Base-by-base conservation (phyloP, 768 basidiomycete genomes). In the Hypsizygus marmoreus region DNA sequence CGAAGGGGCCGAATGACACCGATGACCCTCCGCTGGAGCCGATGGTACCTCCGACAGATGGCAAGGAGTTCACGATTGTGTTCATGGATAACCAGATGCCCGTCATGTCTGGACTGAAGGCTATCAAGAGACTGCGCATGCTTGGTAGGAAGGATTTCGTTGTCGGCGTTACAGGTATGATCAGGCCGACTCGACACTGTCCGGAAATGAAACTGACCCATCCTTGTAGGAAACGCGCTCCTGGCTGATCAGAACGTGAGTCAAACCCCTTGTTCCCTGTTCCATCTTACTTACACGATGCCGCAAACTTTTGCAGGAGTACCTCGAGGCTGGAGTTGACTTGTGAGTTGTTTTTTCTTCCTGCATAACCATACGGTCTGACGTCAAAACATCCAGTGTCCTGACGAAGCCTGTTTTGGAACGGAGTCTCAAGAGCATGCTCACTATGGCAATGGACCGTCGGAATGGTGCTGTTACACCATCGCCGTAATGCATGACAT, bases 361-460 rank as follows among this genome's bases (percentile, higher is more conserved):
- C n/a, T 12, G 16, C 2, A 1, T 14, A 4, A n/a, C 19, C 28
- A 49, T 13, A 25, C n/a, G 31, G 31, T 53, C 40, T 7, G 11
- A 12, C 11, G n/a, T 40, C 26, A 31, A 24, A 10, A n/a, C n/a
- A n/a, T n/a, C n/a, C 33, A 82, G 81, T 34, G 75, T 84, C 13
- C 59, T 84, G 43, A 83, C 79, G 38, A 84, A 84, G 57, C 82
- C 83, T 0, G 82, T 84, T 2, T 70, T 79, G 7, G 81, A 83
- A 65, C 68, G 50, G 13, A 63, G 60, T 44, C 43, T 67, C 14
- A 54, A 49, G 33, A 45, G 36, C n/a, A 67, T 67, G 64, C 45
- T 67, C 6, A 35, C 44, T 36, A 49, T 63, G 5, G 64, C 63
- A 6, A 45, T 55, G 16, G 57, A 58, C 29, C 58, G 56, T 30